These are phyloP conservation scores for Phytopythium mirpurense DNA, from an alignment of 352 stramenopile species.

Conservation along the genomic window DNA sequence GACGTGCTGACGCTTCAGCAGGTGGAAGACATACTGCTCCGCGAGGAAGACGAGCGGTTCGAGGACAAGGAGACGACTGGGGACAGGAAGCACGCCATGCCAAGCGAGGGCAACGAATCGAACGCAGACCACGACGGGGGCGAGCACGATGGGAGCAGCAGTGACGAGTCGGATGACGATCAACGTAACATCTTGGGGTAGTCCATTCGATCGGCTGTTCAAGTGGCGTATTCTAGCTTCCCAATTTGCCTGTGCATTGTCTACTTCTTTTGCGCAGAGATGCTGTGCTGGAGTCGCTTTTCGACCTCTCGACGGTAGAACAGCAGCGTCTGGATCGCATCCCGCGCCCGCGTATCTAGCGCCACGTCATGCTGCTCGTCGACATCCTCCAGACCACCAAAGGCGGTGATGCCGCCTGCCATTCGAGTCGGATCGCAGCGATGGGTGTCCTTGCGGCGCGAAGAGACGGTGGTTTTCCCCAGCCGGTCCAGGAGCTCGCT, in stretches of 20 bases:
- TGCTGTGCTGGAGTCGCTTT: slow-evolving; percentile 34
- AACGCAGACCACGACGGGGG: background rate
- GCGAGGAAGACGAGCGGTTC: slow-evolving; percentile 36
- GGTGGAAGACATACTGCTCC: slow-evolving; percentile 38
- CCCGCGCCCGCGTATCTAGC: slow-evolving; percentile 27
- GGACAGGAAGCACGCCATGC: slow-evolving; percentile 7
- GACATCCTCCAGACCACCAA: background rate
- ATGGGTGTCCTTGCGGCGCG: slow-evolving; percentile 27
- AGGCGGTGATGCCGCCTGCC: background rate
- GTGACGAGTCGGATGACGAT: slow-evolving; percentile 20
- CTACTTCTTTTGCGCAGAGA: slow-evolving; percentile 5
- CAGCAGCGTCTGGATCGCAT: slow-evolving; percentile 54
- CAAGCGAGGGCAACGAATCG: background rate
- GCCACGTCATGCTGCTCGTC: background rate
- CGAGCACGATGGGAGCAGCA: slow-evolving; percentile 15
- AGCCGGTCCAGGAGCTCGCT: slow-evolving; percentile 35
- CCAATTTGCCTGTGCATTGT: background rate
- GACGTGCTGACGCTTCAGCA: slow-evolving; percentile 36
- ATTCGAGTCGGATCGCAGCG: background rate
- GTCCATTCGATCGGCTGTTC: background rate
- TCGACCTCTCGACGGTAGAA: slow-evolving; percentile 64
- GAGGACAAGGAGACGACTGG: slow-evolving; percentile 6
- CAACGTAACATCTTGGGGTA: slow-evolving; percentile 35
- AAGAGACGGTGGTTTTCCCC: slow-evolving; percentile 54
- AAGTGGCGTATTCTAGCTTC: too few relatives aligned